Evolutionary conservation across 2,329 filamentous ascomycete genomes (phyloP).

Genomic region (Ceratocystis eucalypticola): DNA sequence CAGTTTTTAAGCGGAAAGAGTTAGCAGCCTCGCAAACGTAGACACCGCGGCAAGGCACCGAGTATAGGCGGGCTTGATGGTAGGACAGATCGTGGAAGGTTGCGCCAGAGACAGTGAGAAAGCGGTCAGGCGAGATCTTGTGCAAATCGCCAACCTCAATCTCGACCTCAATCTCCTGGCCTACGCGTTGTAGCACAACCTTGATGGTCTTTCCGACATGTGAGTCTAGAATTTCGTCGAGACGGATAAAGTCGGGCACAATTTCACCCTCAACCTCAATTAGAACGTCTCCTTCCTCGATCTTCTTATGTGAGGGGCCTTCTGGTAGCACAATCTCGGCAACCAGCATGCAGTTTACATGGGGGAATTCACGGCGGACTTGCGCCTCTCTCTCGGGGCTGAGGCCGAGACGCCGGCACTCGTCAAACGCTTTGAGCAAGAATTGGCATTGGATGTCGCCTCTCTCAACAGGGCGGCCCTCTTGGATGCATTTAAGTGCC

Average conservation of each 20-base stretch:
- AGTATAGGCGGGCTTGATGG: slow-evolving; percentile 91
- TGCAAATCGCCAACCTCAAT: slow-evolving; percentile 81
- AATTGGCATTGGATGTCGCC: slow-evolving; percentile 98
- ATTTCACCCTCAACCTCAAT: slow-evolving; percentile 88
- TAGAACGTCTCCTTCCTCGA: slow-evolving; percentile 88
- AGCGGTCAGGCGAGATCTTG: slow-evolving; percentile 87
- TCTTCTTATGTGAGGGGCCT: slow-evolving; percentile 72
- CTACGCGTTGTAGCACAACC: slow-evolving; percentile 75
- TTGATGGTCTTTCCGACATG: slow-evolving; percentile 67
- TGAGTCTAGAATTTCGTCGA: slow-evolving; percentile 85
- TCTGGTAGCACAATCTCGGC: slow-evolving; percentile 88
- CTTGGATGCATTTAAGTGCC: slow-evolving; percentile 73
- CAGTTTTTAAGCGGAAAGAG: slow-evolving; percentile 86
- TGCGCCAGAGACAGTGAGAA: slow-evolving; percentile 83
- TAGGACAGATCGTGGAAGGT: slow-evolving; percentile 96
- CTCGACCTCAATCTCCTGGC: slow-evolving; percentile 72
- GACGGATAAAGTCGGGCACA: slow-evolving; percentile 78
- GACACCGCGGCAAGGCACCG: slow-evolving; percentile 80
- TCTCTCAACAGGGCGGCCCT: slow-evolving; percentile 60
- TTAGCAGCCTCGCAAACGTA: slow-evolving; percentile 91
- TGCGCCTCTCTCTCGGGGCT: slow-evolving; percentile 75
- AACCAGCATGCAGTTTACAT: slow-evolving; percentile 92
- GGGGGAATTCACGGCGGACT: slow-evolving; percentile 69
- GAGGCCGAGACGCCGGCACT: slow-evolving; percentile 79
- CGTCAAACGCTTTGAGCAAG: slow-evolving; percentile 92